Evolutionary conservation across 2,329 filamentous ascomycete genomes (phyloP), one percentile per base, ranked within the genome.

Genomic region (Malbranchea zuffiana): DNA sequence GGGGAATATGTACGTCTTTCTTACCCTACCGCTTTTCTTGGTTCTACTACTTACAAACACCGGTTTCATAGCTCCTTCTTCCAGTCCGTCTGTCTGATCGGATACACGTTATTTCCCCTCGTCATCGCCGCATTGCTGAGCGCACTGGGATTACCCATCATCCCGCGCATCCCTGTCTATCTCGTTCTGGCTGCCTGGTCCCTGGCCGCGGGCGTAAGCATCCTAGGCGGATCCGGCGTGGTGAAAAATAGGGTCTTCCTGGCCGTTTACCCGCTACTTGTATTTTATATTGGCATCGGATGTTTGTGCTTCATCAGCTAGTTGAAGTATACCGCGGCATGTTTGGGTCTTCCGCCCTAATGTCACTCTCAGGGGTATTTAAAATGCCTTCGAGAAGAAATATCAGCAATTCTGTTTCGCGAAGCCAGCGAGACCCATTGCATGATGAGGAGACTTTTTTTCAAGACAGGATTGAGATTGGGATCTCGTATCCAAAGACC

Each of bases 231-330:
- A 27, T 95, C 87, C 40, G 90, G 90, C 8, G 88, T 98, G 29
- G 80, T 98, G 45, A 87, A 87, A 66, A 95, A 96, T 63, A 73
- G 90, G 33, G 87, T 96, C 32, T 84, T 80, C 16, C 78, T 98
- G 54, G 90, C 90, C 12, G 86, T 98, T 15, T 98, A 92, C 56
- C 90, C 90, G 39, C 67, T 98, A 36, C 82, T 95, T 56, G 81
- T 96, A 32, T 98, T 96, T 63, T 98, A 98, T 61, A 68, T 95
- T 40, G 83, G 83, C 21, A 68, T 98, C 49, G 88, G 87, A 36
- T 95, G 86, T 59, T 72, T 98, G 43, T 98, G 90, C 70, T 95
- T 96, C 61, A 94, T 98, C 59, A 95, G 86, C 66, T 94, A 75
- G n/a, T 25, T 25, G 7, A 25, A 25, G 23, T 25, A 25, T 25